Evolutionary conservation across 164 flowering plant genomes (phyloP).

Genomic region (Aristolochia californica): DNA sequence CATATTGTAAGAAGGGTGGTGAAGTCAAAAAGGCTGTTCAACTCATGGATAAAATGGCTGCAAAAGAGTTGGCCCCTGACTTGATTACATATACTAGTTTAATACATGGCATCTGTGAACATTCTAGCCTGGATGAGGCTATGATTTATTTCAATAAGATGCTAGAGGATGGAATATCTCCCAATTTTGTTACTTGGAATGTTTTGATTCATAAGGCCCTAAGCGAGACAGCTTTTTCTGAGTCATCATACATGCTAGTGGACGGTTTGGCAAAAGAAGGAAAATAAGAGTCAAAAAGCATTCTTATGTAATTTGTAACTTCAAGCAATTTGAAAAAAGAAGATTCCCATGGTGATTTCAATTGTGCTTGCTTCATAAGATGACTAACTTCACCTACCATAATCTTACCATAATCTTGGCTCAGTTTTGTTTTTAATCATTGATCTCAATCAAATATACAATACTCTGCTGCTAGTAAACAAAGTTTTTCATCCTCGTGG

Average conservation of each 20-base stretch:
- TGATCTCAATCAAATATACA: no score
- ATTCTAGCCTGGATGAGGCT: slow-evolving; percentile 40
- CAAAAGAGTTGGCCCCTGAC: slow-evolving; percentile 35
- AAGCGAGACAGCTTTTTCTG: slow-evolving; percentile 17
- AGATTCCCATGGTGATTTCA: no score
- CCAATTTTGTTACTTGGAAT: slow-evolving; percentile 58
- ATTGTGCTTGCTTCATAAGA: no score
- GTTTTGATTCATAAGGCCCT: slow-evolving; percentile 40
- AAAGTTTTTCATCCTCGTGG: no score
- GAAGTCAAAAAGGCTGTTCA: slow-evolving; percentile 31
- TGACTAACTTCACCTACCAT: no score
- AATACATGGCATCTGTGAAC: slow-evolving; percentile 49
- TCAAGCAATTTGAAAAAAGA: no score
- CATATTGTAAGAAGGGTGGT: slow-evolving; percentile 52
- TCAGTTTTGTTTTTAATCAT: no score
- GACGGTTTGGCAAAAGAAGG: no score
- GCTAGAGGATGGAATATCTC: slow-evolving; percentile 44
- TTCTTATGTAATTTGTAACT: no score
- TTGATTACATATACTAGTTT: slow-evolving; percentile 48
- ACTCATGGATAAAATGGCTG: slow-evolving; percentile 27
- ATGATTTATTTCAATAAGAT: slow-evolving; percentile 39
- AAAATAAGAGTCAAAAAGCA: no score
- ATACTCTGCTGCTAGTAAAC: no score
- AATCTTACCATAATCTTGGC: no score
- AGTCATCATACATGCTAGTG: slow-evolving; percentile 3